A percentile compares a stretch with the other conserved stretches of the same genome.
Evolutionary conservation across 1,139 yeast species (phyloP).

Genomic region (Suzukiozyma palmioleophila): DNA sequence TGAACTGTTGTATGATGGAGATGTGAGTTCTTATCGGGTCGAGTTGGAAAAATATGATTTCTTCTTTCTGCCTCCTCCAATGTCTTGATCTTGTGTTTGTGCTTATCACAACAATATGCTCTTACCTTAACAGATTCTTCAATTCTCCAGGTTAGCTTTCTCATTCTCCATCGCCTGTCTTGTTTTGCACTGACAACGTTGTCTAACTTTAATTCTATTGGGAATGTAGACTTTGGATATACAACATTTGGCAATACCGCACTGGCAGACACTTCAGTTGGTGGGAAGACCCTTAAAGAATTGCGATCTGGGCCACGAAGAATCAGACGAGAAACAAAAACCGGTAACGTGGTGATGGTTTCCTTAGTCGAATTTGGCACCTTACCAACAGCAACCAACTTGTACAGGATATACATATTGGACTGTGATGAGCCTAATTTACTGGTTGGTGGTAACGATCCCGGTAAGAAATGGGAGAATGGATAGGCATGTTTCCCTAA

Average conservation of each 20-base stretch:
- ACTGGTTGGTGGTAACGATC: constrained; percentile 81
- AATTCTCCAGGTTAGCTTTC: constrained; percentile 84
- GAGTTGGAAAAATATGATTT: constrained; percentile 4
- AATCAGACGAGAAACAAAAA: constrained; percentile 74
- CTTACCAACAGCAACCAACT: constrained; percentile 58
- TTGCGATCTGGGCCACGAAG: constrained; percentile 81
- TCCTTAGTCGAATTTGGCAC: constrained; percentile 18
- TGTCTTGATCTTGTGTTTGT: constrained; percentile 42
- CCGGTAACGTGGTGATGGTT: constrained; percentile 55
- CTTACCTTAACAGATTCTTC: constrained; percentile 72
- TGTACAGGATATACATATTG: constrained; percentile 62
- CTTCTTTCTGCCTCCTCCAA: constrained; percentile 33
- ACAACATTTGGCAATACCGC: constrained; percentile 85
- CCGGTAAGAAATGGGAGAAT: constrained; percentile 87
- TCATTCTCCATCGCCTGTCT: constrained; percentile 85
- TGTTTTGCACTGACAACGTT: constrained; percentile 55
- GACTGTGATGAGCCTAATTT: constrained; percentile 53
- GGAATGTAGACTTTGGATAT: constrained; percentile 82
- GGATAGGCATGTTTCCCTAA: constrained; percentile 84
- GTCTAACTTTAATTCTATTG: constrained; percentile 76
- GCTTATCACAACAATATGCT: constrained; percentile 54
- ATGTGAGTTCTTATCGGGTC: constrained; percentile 12
- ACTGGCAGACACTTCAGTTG: constrained; percentile 84
- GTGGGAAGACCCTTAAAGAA: constrained; percentile 89
- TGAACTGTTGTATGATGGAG: constrained; percentile 40